A percentile compares a stretch with the other conserved stretches of the same genome.
These are phyloP conservation scores for Talaromyces sp. DNA, from an alignment of 2,329 filamentous ascomycete species.

Conservation along the genomic window DNA sequence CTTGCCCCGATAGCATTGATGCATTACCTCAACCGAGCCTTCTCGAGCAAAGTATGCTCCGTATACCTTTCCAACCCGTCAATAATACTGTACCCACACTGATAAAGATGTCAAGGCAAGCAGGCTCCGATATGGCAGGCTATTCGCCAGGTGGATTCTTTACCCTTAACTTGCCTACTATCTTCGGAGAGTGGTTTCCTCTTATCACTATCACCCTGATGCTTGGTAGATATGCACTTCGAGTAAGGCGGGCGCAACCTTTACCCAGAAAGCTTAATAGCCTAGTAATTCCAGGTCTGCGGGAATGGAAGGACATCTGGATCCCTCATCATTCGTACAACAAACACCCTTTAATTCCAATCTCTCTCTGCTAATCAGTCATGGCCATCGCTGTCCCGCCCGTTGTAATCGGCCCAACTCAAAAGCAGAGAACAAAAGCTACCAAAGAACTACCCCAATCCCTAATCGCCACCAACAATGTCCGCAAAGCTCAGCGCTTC, in stretches of 20 bases:
- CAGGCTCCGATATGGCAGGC: background rate
- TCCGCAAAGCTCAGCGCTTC: background rate
- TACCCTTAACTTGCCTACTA: background rate
- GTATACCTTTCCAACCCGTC: no score
- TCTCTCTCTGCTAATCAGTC: background rate
- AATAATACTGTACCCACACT: background rate
- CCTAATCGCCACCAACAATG: background rate
- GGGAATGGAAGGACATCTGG: no score
- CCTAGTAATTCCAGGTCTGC: background rate
- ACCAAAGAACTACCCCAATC: background rate
- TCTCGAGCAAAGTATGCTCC: no score
- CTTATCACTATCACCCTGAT: background rate
- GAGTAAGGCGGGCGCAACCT: no score
- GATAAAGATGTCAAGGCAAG: background rate
- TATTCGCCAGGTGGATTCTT: no score
- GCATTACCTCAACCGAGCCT: no score
- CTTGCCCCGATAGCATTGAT: no score
- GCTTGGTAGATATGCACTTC: no score
- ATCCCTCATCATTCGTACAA: background rate
- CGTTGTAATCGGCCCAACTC: background rate
- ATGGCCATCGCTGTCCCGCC: background rate
- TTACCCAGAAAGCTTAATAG: background rate
- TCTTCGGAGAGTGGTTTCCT: background rate
- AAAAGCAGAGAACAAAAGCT: background rate
- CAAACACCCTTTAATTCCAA: background rate